phyloP scores from a whole-genome alignment of 179 eudicot genomes.

The Spergularia azorica region DNA sequence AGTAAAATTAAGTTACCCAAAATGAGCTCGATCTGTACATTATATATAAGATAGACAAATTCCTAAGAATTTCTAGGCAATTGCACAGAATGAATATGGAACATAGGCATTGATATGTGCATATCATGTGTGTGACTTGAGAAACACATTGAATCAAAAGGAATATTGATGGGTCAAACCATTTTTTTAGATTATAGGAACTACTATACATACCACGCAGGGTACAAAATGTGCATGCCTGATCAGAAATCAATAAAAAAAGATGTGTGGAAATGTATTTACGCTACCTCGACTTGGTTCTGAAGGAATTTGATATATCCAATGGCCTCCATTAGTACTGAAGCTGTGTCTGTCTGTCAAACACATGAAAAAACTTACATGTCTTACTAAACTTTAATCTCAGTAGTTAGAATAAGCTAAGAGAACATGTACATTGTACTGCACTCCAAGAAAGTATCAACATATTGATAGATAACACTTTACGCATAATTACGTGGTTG shows the following conservation, averaged over 20 bases:
- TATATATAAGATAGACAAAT: too few relatives aligned
- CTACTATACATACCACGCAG: too few relatives aligned
- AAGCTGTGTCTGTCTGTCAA: constrained; percentile 86
- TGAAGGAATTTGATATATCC: constrained; percentile 89
- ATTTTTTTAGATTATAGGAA: neutral
- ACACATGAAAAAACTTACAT: neutral
- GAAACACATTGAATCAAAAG: constrained; percentile 15
- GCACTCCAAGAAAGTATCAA: too few relatives aligned
- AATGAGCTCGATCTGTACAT: too few relatives aligned
- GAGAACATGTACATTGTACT: too few relatives aligned
- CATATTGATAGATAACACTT: too few relatives aligned
- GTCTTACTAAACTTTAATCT: too few relatives aligned
- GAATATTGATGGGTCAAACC: constrained; percentile 12
- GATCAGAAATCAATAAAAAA: constrained; percentile 33
- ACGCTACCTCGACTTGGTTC: constrained; percentile 71
- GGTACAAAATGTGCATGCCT: neutral
- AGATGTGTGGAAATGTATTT: neutral
- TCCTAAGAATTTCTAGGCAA: too few relatives aligned
- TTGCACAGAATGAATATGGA: neutral
- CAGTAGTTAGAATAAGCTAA: too few relatives aligned
- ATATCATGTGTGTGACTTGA: constrained; percentile 5
- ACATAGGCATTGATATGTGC: constrained; percentile 11
- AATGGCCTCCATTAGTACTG: constrained; percentile 81
- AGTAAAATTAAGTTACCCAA: too few relatives aligned
- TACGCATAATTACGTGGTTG: too few relatives aligned